Base-by-base conservation (phyloP, 768 basidiomycete genomes). In the Mycena leptocephala region DNA sequence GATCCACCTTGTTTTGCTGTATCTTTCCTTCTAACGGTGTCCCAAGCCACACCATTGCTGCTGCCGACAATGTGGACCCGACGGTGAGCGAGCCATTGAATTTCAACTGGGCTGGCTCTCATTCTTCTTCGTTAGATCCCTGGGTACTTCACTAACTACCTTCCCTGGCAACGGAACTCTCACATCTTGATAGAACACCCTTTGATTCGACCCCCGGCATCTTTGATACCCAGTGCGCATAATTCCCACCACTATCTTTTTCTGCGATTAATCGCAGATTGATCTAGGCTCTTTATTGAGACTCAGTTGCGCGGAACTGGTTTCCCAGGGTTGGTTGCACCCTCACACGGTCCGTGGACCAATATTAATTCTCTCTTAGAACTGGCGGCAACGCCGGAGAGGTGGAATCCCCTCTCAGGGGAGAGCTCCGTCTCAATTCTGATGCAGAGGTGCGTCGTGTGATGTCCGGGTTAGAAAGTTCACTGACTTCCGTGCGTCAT, bases 181-280 rank as follows among this genome's bases (percentile, higher is more conserved):
- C 20, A 35, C 28, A 68, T 35, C 71, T 30, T 3, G 37, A n/a
- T 22, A 56, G 80, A 63, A 77, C 81, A 33, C 82, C 85, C 1
- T 85, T 86, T 76, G 85, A 86, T 72, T 82, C 84, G 9, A 85
- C 85, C 11, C 85, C 84, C 5, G 61, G 55, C 9, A 55, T 78
- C 1, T 83, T 85, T 30, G 84, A 85, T 76, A 80, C 81, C n/a
- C 84, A 85, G 74, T 68, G 28, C 59, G 58, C 33, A 30, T 22
- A 30, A 20, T 61, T 33, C 5, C 8, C 35, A n/a, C n/a, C n/a
- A n/a, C 24, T 9, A 30, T 58, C 39, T 20, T 28, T 30, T 5
- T 16, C 13, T 24, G 6, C 24, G 24, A 26, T 35, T 41, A 26
- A 69, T 22, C 53, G 14, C 22, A 13, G 13, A 43, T 24, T 28